Evolutionary conservation across 2,329 filamentous ascomycete species (phyloP).

Genomic region (Dactylellina parvicollis): DNA sequence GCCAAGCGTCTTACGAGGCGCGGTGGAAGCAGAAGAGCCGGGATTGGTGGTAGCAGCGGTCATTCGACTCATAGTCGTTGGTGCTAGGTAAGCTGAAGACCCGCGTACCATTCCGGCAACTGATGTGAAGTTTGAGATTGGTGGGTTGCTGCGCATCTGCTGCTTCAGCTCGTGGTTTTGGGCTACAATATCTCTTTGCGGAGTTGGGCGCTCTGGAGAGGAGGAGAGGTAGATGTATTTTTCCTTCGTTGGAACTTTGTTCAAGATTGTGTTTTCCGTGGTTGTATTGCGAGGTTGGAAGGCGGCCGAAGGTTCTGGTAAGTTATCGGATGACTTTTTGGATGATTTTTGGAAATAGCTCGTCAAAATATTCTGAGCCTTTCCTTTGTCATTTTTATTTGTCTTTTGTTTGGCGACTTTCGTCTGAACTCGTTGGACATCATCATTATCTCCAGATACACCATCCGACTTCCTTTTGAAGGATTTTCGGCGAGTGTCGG

Average conservation of each 20-base stretch:
- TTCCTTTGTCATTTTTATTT: conserved; percentile 19
- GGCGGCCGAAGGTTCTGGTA: conserved; percentile 11
- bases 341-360: conserved; percentile 55
- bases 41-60: conserved; percentile 30
- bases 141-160: conserved; percentile 28
- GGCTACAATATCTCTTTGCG: conserved; percentile 3
- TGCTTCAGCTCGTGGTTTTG: conserved; percentile 22
- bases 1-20: conserved; percentile 63
- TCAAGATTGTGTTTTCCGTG: neutral
- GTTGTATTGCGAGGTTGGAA: neutral
- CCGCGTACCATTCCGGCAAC: conserved; percentile 11
- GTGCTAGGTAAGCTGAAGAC: conserved; percentile 12
- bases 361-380: conserved; percentile 54
- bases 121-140: conserved; percentile 23
- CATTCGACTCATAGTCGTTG: conserved; percentile 44
- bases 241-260: neutral
- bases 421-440: conserved; percentile 15
- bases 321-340: neutral
- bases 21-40: conserved; percentile 52
- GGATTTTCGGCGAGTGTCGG: conserved; percentile 32
- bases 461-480: conserved; percentile 51
- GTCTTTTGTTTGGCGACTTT: conserved; percentile 39
- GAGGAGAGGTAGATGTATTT: conserved; percentile 45
- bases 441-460: conserved; percentile 26
- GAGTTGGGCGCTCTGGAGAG: conserved; percentile 41